A percentile compares a stretch with the other conserved stretches of the same genome.
Conservation (phyloP, 2,329 filamentous ascomycete genomes). For the Blastomyces parvus region DNA sequence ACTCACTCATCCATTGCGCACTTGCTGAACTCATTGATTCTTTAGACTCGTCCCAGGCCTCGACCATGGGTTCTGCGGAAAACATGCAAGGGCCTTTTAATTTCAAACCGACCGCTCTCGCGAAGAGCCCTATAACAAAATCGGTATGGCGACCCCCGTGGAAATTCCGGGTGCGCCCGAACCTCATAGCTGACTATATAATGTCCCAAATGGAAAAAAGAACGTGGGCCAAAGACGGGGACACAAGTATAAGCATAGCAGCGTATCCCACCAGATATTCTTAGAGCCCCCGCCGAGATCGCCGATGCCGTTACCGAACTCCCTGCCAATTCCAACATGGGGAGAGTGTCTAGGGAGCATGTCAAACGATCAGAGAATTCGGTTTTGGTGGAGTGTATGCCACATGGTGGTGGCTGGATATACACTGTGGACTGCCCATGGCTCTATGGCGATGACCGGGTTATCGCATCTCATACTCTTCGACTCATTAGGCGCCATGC, state of each 20-base stretch:
- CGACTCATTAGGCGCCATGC: slow-evolving; percentile 80
- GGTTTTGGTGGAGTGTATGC: slow-evolving; percentile 81
- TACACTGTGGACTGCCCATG: slow-evolving; percentile 75
- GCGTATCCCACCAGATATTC: slow-evolving; percentile 93
- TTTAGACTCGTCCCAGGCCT: slow-evolving; percentile 20
- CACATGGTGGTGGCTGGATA: slow-evolving; percentile 75
- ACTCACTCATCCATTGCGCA: neutral
- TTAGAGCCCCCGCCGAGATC: slow-evolving; percentile 79
- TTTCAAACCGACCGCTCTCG: slow-evolving; percentile 74
- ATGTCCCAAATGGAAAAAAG: slow-evolving; percentile 34
- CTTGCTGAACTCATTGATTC: neutral
- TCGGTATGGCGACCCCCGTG: slow-evolving; percentile 47
- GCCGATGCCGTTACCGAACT: slow-evolving; percentile 80
- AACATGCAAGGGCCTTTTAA: slow-evolving; percentile 64
- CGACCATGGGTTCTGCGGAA: slow-evolving; percentile 25
- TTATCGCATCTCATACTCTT: slow-evolving; percentile 91
- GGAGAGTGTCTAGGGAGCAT: slow-evolving; percentile 83
- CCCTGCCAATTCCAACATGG: slow-evolving; percentile 80
- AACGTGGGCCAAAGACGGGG: slow-evolving; percentile 85
- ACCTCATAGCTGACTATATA: slow-evolving; percentile 16
- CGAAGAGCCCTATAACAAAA: slow-evolving; percentile 61
- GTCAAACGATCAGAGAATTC: slow-evolving; percentile 73
- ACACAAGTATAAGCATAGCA: slow-evolving; percentile 96
- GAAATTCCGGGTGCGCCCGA: neutral
- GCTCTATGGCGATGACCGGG: slow-evolving; percentile 82